These are phyloP conservation scores for Colletotrichum trifolii DNA, from an alignment of 2,329 filamentous ascomycete genomes.

Conservation along the genomic window DNA sequence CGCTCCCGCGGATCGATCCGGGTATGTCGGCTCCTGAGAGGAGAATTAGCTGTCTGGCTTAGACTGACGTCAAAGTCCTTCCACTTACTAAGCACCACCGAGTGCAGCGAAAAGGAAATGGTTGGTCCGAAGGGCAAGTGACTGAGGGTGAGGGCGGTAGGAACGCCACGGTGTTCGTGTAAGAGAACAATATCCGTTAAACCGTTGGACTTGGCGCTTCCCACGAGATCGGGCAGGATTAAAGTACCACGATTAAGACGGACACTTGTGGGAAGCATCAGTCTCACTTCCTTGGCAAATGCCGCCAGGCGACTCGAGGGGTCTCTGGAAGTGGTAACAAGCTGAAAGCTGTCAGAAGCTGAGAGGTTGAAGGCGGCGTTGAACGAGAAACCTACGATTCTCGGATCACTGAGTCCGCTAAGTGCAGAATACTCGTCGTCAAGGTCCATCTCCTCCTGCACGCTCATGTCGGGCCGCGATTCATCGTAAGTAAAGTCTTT, in stretches of 20 bases:
- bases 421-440: slow-evolving; percentile 93
- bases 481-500: slow-evolving; percentile 96
- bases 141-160: slow-evolving; percentile 87
- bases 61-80: background rate
- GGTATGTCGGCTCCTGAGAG: slow-evolving; percentile 79
- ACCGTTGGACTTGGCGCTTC: slow-evolving; percentile 81
- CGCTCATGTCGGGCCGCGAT: slow-evolving; percentile 74
- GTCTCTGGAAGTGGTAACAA: slow-evolving; percentile 82
- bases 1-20: slow-evolving; percentile 85
- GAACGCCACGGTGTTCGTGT: slow-evolving; percentile 92
- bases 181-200: slow-evolving; percentile 87
- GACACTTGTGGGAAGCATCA: slow-evolving; percentile 83
- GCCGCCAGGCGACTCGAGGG: slow-evolving; percentile 86
- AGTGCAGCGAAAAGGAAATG: slow-evolving; percentile 88
- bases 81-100: slow-evolving; percentile 78
- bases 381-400: slow-evolving; percentile 1
- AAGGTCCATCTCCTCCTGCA: slow-evolving; percentile 77
- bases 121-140: slow-evolving; percentile 90
- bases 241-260: slow-evolving; percentile 92
- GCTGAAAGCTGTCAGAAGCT: background rate
- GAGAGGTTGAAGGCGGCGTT: background rate
- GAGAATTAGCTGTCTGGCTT: background rate
- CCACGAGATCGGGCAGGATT: slow-evolving; percentile 85
- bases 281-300: slow-evolving; percentile 91
- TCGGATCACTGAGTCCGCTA: slow-evolving; percentile 88